Evolutionary conservation across 495 filamentous ascomycete genomes (phyloP).

Genomic region (Xylaria nigripes): DNA sequence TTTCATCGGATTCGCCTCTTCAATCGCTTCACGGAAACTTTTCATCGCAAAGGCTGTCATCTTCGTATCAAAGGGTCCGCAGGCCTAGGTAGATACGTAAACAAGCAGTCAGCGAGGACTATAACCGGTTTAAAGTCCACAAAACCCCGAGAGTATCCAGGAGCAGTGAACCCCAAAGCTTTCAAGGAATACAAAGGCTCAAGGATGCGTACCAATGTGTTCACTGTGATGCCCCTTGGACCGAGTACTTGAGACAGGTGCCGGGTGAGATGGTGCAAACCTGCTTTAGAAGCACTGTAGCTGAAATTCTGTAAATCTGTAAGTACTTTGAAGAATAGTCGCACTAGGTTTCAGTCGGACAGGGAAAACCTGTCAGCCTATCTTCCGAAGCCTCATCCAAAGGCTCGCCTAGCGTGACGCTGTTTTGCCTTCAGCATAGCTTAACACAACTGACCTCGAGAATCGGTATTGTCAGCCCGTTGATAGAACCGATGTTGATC

Average conservation of each 20-base stretch:
- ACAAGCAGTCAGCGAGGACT: neutral
- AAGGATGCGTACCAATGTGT: conserved; percentile 37
- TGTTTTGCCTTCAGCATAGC: neutral
- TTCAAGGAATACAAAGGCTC: neutral
- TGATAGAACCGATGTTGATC: conserved; percentile 68
- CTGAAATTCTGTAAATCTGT: conserved; percentile 53
- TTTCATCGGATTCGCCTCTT: conserved; percentile 55
- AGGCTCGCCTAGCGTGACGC: neutral
- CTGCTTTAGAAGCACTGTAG: conserved; percentile 67
- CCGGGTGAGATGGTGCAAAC: conserved; percentile 60
- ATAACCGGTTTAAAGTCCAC: neutral
- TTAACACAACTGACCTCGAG: neutral
- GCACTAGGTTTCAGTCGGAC: neutral
- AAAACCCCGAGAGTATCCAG: neutral
- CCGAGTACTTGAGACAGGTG: conserved; percentile 64
- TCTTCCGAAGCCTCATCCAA: neutral
- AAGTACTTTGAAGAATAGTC: neutral
- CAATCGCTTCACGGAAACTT: conserved; percentile 53
- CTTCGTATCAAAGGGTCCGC: conserved; percentile 73
- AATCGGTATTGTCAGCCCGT: conserved; percentile 29
- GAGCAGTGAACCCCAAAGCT: neutral
- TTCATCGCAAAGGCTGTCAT: conserved; percentile 73
- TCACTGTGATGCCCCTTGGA: conserved; percentile 58
- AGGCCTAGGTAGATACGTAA: conserved; percentile 43
- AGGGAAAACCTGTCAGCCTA: neutral